Base-by-base conservation (phyloP, 2,329 filamentous ascomycete genomes). In the Penicillium nordicum region DNA sequence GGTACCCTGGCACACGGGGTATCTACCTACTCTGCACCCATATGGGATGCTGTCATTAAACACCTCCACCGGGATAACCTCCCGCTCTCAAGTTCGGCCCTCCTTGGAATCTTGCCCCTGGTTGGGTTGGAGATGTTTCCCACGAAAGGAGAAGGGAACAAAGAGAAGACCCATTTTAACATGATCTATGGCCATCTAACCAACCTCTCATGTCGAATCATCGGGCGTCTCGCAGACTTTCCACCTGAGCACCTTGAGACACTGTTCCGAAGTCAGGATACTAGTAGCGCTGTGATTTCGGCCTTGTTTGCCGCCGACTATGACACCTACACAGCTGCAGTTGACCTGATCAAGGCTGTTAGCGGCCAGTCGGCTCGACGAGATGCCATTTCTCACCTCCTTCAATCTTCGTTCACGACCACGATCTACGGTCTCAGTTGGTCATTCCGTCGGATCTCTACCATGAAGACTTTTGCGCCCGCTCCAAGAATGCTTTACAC, bases 341-440 rank as follows among this genome's bases (percentile, higher is more conserved):
- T 92, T 7, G 88, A 92, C 63, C 78, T 97, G 29, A 82, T 97
- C 62, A 96, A 96, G 73, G 85, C 85, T 36, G 84, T 93, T 65
- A 94, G 90, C 36, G 84, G 83, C 9, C 85, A 95, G 71, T 81
- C 82, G 51, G 81, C 79, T 57, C 78, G 85, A 54, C 76, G 81
- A 59, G 84, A 87, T 61, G 85, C 84, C 16, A 75, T 88, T 14
- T 81, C 81, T 43, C 80, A 86, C 64, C 72, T 88, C n/a, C 68
- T 87, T n/a, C 75, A 78, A 47, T 76, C 77, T 0, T 82, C 82
- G 59, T 85, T 84, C 60, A 76, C 74, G 14, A 81, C 79, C n/a
- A 81, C 80, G 4, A 74, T 88, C 56, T 76, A 78, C 52, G 80
- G 82, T 4, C 74, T 87, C 25, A 81, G 80, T 25, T 80, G 80